Evolutionary conservation across 352 stramenopile species (phyloP).

Genomic region (Pseudoperonospora humuli): DNA sequence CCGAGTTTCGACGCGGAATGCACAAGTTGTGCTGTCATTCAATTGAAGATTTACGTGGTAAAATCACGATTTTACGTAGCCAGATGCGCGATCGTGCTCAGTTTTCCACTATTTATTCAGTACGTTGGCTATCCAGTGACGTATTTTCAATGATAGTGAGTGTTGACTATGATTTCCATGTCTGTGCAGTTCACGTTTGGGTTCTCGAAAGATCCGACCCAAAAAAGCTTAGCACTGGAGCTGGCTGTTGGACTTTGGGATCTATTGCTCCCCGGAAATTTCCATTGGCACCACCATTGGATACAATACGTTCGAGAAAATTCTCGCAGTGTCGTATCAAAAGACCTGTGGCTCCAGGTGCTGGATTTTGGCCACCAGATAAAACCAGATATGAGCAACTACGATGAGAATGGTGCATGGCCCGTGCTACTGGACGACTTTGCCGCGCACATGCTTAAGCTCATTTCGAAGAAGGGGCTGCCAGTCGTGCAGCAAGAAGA

Average conservation of each 20-base stretch:
- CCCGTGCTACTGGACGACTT: slow-evolving; percentile 84
- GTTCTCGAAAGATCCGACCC: slow-evolving; percentile 77
- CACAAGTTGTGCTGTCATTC: slow-evolving; percentile 57
- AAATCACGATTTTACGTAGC: slow-evolving; percentile 42
- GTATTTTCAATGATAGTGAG: background rate
- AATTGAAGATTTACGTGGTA: slow-evolving; percentile 41
- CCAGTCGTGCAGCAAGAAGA: slow-evolving; percentile 38
- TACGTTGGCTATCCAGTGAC: slow-evolving; percentile 13
- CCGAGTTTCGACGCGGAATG: slow-evolving; percentile 65
- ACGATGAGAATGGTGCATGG: slow-evolving; percentile 83
- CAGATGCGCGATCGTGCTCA: slow-evolving; percentile 39
- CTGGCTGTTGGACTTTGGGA: slow-evolving; percentile 69
- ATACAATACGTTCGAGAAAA: slow-evolving; percentile 54
- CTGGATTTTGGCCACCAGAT: slow-evolving; percentile 79
- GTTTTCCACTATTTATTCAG: slow-evolving; percentile 80
- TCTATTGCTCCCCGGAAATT: slow-evolving; percentile 55
- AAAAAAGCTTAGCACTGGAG: slow-evolving; percentile 74
- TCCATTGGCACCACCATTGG: slow-evolving; percentile 61
- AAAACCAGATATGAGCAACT: slow-evolving; percentile 65
- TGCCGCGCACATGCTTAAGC: slow-evolving; percentile 53
- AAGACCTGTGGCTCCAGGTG: slow-evolving; percentile 81
- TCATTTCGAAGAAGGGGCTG: slow-evolving; percentile 37
- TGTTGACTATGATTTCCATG: background rate
- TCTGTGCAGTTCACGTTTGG: slow-evolving; percentile 59
- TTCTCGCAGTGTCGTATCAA: slow-evolving; percentile 72